phyloP scores from a whole-genome alignment of 78 protist genomes.

The Planoprotostelium fungivorum region DNA sequence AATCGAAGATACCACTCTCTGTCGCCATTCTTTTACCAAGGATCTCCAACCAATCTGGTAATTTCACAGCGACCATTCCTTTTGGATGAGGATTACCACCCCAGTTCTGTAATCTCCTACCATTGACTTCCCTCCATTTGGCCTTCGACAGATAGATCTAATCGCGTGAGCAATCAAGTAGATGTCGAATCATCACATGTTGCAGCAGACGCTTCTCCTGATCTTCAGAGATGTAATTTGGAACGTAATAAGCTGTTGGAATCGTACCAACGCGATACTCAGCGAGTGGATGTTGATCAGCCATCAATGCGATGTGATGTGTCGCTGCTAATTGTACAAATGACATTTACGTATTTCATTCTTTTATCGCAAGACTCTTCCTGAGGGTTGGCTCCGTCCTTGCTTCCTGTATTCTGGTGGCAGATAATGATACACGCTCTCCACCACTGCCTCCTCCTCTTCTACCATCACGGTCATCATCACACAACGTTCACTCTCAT shows the following conservation, averaged over 20 bases:
- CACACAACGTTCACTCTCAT: too few relatives aligned
- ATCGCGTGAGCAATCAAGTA: neutral
- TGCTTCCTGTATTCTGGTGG: too few relatives aligned
- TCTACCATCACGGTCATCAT: too few relatives aligned
- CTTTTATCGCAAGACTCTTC: too few relatives aligned
- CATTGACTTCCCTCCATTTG: slow-evolving; percentile 40
- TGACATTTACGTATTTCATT: too few relatives aligned
- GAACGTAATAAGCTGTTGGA: neutral
- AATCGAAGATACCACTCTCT: neutral
- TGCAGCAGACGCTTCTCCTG: neutral
- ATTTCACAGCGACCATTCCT: slow-evolving; percentile 30
- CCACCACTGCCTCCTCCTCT: too few relatives aligned
- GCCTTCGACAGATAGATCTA: neutral
- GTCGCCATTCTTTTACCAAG: neutral
- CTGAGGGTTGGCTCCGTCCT: too few relatives aligned
- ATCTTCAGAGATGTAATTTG: neutral
- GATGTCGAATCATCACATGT: neutral
- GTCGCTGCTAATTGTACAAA: too few relatives aligned
- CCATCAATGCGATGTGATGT: too few relatives aligned
- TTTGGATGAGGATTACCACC: slow-evolving; percentile 37
- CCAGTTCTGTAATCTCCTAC: slow-evolving; percentile 56
- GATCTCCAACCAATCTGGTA: slow-evolving; percentile 29
- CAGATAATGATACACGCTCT: too few relatives aligned
- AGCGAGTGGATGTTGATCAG: neutral
- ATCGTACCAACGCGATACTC: neutral